A percentile compares a stretch with the other conserved stretches of the same genome.
Evolutionary conservation across 768 basidiomycete genomes (phyloP).

Genomic region (Hypsizygus marmoreus): DNA sequence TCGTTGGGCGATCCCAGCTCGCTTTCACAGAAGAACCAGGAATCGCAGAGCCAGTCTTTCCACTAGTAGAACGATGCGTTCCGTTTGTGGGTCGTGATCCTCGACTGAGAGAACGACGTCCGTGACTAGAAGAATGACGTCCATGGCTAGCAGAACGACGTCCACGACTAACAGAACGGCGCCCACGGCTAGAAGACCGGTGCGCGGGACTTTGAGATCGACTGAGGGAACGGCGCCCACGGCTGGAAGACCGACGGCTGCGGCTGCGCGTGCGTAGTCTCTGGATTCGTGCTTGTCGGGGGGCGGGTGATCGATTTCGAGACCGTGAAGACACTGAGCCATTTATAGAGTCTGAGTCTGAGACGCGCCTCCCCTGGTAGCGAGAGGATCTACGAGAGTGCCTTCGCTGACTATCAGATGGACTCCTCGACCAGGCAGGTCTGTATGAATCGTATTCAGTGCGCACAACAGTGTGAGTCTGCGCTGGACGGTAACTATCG

Average conservation of each 20-base stretch:
- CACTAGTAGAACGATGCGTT: constrained; percentile 5
- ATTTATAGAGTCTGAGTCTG: constrained; percentile 30
- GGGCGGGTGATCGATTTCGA: constrained; percentile 22
- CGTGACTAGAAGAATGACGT: constrained; percentile 13
- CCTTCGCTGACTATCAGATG: constrained; percentile 20
- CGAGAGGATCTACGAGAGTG: constrained; percentile 20
- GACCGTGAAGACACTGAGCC: constrained; percentile 30
- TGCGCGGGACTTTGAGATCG: constrained; percentile 16
- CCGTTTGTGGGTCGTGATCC: background rate
- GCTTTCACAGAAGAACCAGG: constrained; percentile 9
- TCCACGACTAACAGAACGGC: constrained; percentile 16
- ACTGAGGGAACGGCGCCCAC: constrained; percentile 13
- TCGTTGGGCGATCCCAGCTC: constrained; percentile 18
- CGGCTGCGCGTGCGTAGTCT: constrained; percentile 22
- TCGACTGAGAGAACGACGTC: constrained; percentile 11
- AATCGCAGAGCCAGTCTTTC: no score
- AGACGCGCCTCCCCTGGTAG: constrained; percentile 22
- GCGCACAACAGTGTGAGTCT: constrained; percentile 34
- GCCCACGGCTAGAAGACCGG: constrained; percentile 16
- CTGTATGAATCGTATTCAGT: constrained; percentile 52
- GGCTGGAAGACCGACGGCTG: constrained; percentile 18
- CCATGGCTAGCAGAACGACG: constrained; percentile 9
- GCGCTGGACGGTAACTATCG: constrained; percentile 56
- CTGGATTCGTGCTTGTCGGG: constrained; percentile 15
- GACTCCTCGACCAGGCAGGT: constrained; percentile 35